Conservation (phyloP, 345 rosid species). For the Aquilaria sinensis region DNA sequence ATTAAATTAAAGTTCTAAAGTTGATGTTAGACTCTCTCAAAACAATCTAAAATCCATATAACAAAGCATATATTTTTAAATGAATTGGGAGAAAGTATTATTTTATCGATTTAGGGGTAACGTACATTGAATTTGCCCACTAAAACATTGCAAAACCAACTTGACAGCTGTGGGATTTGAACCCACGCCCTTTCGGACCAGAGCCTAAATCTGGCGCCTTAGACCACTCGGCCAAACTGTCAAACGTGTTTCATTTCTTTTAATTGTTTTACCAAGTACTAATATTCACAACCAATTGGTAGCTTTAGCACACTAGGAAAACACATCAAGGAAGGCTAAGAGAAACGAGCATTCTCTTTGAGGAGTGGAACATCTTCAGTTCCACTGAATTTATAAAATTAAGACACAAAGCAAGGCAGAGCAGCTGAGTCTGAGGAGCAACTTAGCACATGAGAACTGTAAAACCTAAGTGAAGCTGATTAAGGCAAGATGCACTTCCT, state of each 20-base stretch:
- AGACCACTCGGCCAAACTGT: slow-evolving; percentile 99
- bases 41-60: no score
- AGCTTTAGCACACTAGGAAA: background rate
- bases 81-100: no score
- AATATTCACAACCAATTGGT: background rate
- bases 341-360: background rate
- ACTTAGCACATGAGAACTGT: slow-evolving; percentile 2
- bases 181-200: slow-evolving; percentile 95
- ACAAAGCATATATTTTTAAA: no score
- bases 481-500: slow-evolving; percentile 9
- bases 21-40: no score
- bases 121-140: no score
- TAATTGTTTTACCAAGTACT: background rate
- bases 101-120: no score
- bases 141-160: background rate
- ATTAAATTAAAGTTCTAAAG: no score
- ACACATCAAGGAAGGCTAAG: background rate
- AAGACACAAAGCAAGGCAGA: background rate
- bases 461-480: background rate
- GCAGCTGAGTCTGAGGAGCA: background rate
- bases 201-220: slow-evolving; percentile 99
- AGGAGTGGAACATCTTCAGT: slow-evolving; percentile 7
- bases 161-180: slow-evolving; percentile 30
- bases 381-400: slow-evolving; percentile 2
- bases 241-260: background rate